Conservation (phyloP, 1,284 basidiomycete genomes). For the Cystobasidium pallidum region DNA sequence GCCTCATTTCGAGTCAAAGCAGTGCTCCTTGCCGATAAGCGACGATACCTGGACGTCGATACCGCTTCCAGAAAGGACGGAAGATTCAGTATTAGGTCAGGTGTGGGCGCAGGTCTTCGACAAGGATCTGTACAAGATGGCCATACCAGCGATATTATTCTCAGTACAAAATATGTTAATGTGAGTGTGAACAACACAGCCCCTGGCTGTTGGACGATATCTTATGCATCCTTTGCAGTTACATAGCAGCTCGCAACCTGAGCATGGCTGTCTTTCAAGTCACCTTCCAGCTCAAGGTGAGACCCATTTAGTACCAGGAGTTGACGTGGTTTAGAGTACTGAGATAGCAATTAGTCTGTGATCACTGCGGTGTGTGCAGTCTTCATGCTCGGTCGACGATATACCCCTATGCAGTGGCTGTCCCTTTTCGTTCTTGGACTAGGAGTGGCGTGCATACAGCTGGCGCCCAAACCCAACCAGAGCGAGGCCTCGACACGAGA, state of each 20-base stretch:
- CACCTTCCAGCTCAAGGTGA: conserved; percentile 57
- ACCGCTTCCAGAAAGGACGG: background rate
- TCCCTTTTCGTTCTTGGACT: conserved; percentile 55
- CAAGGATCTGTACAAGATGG: conserved; percentile 40
- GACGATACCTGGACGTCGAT: background rate
- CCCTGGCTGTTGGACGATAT: background rate
- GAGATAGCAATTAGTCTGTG: conserved; percentile 51
- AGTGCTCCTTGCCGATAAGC: background rate
- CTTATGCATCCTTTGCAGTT: conserved; percentile 42
- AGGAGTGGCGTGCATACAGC: conserved; percentile 56
- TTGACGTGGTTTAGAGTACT: background rate
- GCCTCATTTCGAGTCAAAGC: background rate
- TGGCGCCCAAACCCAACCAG: conserved; percentile 43
- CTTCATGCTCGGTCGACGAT: conserved; percentile 55
- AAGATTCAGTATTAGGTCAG: background rate
- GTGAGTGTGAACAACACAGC: conserved; percentile 46
- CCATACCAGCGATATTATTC: conserved; percentile 40
- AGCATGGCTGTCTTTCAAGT: conserved; percentile 57
- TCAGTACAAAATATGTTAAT: conserved; percentile 43
- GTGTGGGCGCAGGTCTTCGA: conserved; percentile 46
- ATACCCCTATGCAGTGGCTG: conserved; percentile 54
- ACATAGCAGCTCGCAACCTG: conserved; percentile 56
- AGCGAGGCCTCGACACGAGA: background rate
- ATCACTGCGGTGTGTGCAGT: conserved; percentile 57
- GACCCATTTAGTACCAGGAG: background rate